Percentiles rank a stretch among this genome's conserved stretches.
phyloP scores from a whole-genome alignment of 192 early-diverging fungal genomes.

The Coemansia umbellata region DNA sequence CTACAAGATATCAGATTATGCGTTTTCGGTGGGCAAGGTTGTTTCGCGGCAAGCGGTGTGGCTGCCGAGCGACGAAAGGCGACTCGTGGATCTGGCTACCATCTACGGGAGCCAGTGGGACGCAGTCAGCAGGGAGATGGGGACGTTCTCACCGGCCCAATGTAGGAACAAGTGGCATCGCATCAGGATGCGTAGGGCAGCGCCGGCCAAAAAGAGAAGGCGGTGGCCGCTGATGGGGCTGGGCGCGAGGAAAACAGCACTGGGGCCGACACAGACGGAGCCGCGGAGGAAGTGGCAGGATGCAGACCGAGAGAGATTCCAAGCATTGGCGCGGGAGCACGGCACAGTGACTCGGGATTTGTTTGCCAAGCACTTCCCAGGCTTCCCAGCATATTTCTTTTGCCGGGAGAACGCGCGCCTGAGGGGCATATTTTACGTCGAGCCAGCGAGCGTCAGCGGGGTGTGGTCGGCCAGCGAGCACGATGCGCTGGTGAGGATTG shows the following conservation, averaged over 20 bases:
- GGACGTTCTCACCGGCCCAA: not conserved
- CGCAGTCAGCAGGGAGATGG: not conserved
- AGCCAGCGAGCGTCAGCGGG: not conserved
- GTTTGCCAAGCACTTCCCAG: slow-evolving; percentile 4
- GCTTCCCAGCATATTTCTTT: not conserved
- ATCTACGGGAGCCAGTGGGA: not conserved
- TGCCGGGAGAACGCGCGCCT: slow-evolving; percentile 1
- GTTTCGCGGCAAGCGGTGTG: too few species aligned
- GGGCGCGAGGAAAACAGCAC: not conserved
- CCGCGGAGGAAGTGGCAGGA: not conserved
- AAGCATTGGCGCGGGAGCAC: not conserved
- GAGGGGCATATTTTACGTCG: not conserved
- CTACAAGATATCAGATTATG: not conserved
- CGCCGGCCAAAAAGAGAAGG: too few species aligned
- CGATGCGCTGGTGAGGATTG: slow-evolving; percentile 10
- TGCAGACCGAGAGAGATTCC: slow-evolving; percentile 5
- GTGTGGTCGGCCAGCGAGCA: slow-evolving; percentile 17
- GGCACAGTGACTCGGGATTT: not conserved
- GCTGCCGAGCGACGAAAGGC: not conserved
- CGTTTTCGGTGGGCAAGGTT: not conserved
- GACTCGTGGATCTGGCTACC: not conserved
- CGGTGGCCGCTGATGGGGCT: not conserved
- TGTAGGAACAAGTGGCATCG: not conserved
- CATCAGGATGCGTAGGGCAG: not conserved
- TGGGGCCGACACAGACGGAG: not conserved